A percentile compares a stretch with the other conserved stretches of the same genome.
Conservation (phyloP, 2,329 filamentous ascomycete species). For the Stagonosporopsis cucurbitacearum region DNA sequence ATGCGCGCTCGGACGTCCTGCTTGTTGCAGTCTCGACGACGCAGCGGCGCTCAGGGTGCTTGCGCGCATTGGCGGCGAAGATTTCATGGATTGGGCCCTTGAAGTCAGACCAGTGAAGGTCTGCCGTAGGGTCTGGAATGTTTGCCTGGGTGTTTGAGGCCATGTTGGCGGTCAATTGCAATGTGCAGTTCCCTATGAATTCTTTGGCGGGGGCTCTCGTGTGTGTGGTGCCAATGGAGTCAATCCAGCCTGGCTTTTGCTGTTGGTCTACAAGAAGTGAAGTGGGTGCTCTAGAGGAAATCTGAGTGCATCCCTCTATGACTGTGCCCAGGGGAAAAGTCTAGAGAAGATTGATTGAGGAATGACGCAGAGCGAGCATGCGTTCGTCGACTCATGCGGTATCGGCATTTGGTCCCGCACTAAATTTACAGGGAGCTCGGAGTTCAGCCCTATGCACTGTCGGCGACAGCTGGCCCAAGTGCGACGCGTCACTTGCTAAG, state of each 20-base stretch:
- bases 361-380: slow-evolving; percentile 32
- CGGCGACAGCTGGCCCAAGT: not conserved
- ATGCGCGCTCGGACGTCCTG: slow-evolving; percentile 65
- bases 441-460: slow-evolving; percentile 30
- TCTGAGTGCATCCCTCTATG: slow-evolving; percentile 9
- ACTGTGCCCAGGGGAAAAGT: slow-evolving; percentile 7
- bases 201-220: not conserved
- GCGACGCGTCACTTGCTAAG: slow-evolving; percentile 26
- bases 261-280: not conserved
- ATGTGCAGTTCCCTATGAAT: slow-evolving; percentile 9
- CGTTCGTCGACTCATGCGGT: slow-evolving; percentile 36
- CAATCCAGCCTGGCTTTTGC: slow-evolving; percentile 15
- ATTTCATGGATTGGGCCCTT: slow-evolving; percentile 73
- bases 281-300: not conserved
- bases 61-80: slow-evolving; percentile 70
- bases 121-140: slow-evolving; percentile 69
- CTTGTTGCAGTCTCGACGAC: slow-evolving; percentile 69
- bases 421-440: slow-evolving; percentile 19
- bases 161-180: slow-evolving; percentile 38
- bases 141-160: slow-evolving; percentile 28
- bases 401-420: slow-evolving; percentile 37
- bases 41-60: slow-evolving; percentile 71
- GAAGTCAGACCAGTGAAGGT: slow-evolving; percentile 72
- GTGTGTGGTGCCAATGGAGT: slow-evolving; percentile 11
- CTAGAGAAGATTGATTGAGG: slow-evolving; percentile 10